Percentiles rank a stretch among this genome's conserved stretches.
phyloP scores from a whole-genome alignment of 176 grass and related monocot species.

The Oryza officinalis region DNA sequence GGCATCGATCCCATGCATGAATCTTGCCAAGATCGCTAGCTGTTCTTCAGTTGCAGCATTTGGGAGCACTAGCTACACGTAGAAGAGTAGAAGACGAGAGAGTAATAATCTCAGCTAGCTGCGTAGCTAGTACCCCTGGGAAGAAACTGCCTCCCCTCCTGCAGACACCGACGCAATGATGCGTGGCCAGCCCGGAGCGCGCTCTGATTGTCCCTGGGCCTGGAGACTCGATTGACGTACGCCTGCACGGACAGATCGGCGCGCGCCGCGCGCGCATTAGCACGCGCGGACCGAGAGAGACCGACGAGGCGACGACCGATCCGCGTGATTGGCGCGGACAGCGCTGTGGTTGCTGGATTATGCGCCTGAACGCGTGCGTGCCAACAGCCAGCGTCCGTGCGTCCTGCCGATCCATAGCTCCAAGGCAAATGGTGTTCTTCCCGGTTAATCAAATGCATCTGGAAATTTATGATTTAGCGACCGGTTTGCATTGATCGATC shows the following conservation, averaged over 20 bases:
- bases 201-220: no score
- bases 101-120: no score
- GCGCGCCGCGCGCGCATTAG: no score
- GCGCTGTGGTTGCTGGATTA: slow-evolving; percentile 4
- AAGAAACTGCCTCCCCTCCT: background rate
- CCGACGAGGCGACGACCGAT: no score
- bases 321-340: background rate
- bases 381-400: no score
- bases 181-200: background rate
- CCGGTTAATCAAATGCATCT: background rate
- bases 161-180: background rate
- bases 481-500: background rate
- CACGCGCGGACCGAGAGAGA: no score
- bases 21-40: background rate
- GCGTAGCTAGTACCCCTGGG: background rate
- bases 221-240: no score
- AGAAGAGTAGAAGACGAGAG: no score
- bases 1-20: background rate
- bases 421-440: background rate
- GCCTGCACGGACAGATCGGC: no score
- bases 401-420: no score
- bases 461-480: background rate
- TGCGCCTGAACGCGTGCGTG: background rate
- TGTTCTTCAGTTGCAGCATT: background rate
- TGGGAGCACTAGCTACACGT: no score